These are phyloP conservation scores for Staphylotrichum longicolle DNA, from an alignment of 495 filamentous ascomycete genomes.

Conservation along the genomic window DNA sequence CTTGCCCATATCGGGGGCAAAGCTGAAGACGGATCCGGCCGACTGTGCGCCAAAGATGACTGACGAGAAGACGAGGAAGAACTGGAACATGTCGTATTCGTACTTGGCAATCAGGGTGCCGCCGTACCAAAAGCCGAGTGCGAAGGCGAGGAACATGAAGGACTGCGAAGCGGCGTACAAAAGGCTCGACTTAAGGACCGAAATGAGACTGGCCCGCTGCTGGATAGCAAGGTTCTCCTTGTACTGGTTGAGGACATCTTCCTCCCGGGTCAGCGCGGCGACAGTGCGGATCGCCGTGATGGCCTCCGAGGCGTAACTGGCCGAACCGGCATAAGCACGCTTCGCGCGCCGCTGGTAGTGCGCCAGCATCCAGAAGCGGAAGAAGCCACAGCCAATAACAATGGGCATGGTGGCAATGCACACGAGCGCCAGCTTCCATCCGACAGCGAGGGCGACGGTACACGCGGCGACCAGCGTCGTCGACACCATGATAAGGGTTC, in stretches of 20 bases:
- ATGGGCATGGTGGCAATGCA: slow-evolving; percentile 78
- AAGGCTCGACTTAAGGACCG: slow-evolving; percentile 36
- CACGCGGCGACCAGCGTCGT: slow-evolving; percentile 72
- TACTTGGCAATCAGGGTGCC: slow-evolving; percentile 68
- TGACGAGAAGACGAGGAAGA: slow-evolving; percentile 76
- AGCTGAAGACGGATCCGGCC: slow-evolving; percentile 41
- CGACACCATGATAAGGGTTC: slow-evolving; percentile 71
- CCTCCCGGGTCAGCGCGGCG: slow-evolving; percentile 59
- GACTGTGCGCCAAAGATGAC: slow-evolving; percentile 43
- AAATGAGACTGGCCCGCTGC: slow-evolving; percentile 32
- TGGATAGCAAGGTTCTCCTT: slow-evolving; percentile 29
- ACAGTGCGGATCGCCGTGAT: slow-evolving; percentile 88
- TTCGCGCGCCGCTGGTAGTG: slow-evolving; percentile 73
- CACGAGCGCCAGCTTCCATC: slow-evolving; percentile 89
- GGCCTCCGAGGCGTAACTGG: slow-evolving; percentile 84
- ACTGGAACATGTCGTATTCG: slow-evolving; percentile 73
- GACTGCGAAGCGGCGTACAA: slow-evolving; percentile 81
- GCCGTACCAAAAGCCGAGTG: slow-evolving; percentile 80
- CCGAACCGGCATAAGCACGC: slow-evolving; percentile 68
- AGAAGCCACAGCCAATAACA: slow-evolving; percentile 79
- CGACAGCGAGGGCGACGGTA: slow-evolving; percentile 63
- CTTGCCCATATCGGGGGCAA: slow-evolving; percentile 43
- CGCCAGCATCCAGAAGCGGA: slow-evolving; percentile 69
- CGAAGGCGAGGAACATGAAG: slow-evolving; percentile 75
- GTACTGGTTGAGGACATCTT: slow-evolving; percentile 74